Base-by-base conservation (phyloP, 352 stramenopile species). In the Thraustochytrium striatum region DNA sequence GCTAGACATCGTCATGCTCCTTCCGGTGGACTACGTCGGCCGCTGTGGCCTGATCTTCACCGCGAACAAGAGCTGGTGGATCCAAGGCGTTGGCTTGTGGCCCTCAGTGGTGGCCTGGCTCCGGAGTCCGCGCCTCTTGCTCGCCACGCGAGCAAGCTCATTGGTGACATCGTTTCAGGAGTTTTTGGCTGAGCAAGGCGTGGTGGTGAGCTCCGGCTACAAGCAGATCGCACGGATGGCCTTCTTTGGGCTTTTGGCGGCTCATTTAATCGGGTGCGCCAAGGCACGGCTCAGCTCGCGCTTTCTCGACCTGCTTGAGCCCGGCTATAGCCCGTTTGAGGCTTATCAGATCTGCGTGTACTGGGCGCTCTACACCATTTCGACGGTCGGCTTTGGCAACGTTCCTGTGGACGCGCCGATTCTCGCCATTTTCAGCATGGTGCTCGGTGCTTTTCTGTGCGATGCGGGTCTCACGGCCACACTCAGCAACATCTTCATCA, bases 321-420 rank as follows among this genome's bases (percentile, higher is more conserved):
- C 28, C 2, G 65, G 25, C 19, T 43, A 32, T 32, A 7, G 11
- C 11, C 21, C 50, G 3, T 7, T 61, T 0, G 65, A 75, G 11
- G 65, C 65, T 9, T 75, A 75, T 43, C 16, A 16, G 44, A 13
- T 75, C 0, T 62, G 65, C 44, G 7, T 58, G 25, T 62, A 86
- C 72, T 86, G 57, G 58, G 78, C 79, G 7, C 43, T 85, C 13
- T 84, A 83, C 25, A 86, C 83, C 33, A 86, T 86, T 8, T 82
- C 83, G 1, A 86, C 83, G 32, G 82, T 85, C 16, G 81, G 81
- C 3, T 84, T 78, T 28, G 81, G 75, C 0, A 61, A 83, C 61
- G 33, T 79, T 9, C 8, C 32, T 3, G 52, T 79, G 9, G 36
- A 69, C 21, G 57, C 38, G n/a, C 50, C 69, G 30, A 30, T 53